Evolutionary conservation across 2,329 filamentous ascomycete species (phyloP).

Genomic region (Colletotrichum simmondsii): DNA sequence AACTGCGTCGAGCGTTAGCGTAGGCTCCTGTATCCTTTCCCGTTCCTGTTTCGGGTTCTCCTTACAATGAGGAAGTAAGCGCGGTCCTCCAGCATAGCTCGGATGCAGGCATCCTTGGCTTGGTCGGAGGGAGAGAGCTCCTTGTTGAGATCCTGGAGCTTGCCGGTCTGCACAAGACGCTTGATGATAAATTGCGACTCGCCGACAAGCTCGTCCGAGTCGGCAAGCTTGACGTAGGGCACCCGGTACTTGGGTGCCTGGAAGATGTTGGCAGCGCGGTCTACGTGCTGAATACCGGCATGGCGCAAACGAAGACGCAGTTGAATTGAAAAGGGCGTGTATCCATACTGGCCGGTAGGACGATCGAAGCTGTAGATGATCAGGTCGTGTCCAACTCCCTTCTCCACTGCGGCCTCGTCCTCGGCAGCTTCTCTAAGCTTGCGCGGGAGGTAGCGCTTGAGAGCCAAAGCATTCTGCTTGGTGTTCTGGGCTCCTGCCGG

Average conservation of each 20-base stretch:
- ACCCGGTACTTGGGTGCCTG: constrained; percentile 37
- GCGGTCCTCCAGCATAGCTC: constrained; percentile 36
- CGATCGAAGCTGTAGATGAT: constrained; percentile 38
- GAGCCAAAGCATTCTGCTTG: constrained; percentile 33
- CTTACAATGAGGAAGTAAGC: constrained; percentile 37
- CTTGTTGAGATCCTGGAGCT: constrained; percentile 32
- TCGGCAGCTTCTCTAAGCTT: constrained; percentile 33
- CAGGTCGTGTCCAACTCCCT: constrained; percentile 31
- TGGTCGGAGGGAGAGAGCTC: constrained; percentile 22
- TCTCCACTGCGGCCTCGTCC: constrained; percentile 34
- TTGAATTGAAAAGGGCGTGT: constrained; percentile 37
- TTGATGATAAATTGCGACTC: constrained; percentile 36
- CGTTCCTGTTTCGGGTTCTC: neutral
- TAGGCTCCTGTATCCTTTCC: neutral
- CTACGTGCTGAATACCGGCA: constrained; percentile 34
- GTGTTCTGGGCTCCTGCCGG: constrained; percentile 28
- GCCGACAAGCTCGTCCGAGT: constrained; percentile 36
- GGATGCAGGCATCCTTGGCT: constrained; percentile 35
- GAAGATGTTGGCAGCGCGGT: constrained; percentile 31
- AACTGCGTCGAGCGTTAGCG: constrained; percentile 23
- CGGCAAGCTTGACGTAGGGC: constrained; percentile 36
- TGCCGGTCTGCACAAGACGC: constrained; percentile 34
- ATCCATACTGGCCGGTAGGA: constrained; percentile 32
- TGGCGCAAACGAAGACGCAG: constrained; percentile 38
- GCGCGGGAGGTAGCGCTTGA: constrained; percentile 31